These are phyloP conservation scores for Mesembryanthemum crystallinum DNA, from an alignment of 148 eudicot species.

Conservation along the genomic window DNA sequence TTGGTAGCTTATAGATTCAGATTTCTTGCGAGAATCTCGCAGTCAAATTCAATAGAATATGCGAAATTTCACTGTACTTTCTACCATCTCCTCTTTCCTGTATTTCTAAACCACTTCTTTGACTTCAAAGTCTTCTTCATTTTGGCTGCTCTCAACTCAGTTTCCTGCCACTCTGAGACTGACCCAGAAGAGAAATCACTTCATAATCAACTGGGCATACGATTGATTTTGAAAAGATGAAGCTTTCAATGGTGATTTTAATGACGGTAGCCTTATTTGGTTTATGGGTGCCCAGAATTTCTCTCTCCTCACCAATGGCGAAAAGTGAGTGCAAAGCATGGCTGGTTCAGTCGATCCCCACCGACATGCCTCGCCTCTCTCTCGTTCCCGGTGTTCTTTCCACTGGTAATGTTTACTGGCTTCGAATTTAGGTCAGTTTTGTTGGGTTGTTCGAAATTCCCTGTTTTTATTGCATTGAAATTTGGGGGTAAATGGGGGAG, in stretches of 20 bases:
- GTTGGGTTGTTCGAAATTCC: neutral
- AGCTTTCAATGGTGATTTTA: conserved; percentile 13
- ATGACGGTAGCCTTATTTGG: conserved; percentile 14
- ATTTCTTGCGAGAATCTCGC: neutral
- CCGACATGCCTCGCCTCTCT: conserved; percentile 72
- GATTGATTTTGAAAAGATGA: conserved; percentile 17
- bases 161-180: neutral
- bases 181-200: conserved; percentile 6
- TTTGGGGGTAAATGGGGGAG: too few species aligned
- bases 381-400: conserved; percentile 80
- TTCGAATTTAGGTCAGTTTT: neutral
- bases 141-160: neutral
- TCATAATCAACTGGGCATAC: conserved; percentile 7
- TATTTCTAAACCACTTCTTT: neutral
- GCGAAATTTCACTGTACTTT: neutral
- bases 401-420: conserved; percentile 44
- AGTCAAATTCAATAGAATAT: conserved; percentile 8
- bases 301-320: conserved; percentile 24
- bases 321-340: conserved; percentile 66
- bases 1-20: neutral
- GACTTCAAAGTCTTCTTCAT: neutral
- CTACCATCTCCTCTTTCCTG: neutral
- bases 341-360: conserved; percentile 90
- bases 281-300: neutral
- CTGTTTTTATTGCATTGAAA: neutral